Conservation (phyloP, 257 asterid species). For the Lithospermum erythrorhizon region DNA sequence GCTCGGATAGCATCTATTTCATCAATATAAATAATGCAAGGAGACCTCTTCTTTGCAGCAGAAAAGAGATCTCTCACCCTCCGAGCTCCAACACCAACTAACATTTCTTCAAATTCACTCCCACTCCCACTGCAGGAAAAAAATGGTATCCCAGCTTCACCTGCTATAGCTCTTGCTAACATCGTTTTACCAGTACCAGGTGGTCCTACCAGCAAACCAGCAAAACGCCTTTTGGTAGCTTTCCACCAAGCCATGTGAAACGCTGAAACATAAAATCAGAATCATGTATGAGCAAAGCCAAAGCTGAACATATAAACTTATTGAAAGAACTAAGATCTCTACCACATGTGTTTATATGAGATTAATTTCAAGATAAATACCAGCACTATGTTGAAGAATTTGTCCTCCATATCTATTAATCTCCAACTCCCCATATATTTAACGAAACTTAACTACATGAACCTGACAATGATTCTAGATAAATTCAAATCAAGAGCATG, state of each 20-base stretch:
- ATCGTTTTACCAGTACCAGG: slow-evolving; percentile 5
- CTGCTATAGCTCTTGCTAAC: slow-evolving; percentile 6
- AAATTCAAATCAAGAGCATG: neutral
- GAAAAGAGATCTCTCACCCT: slow-evolving; percentile 3
- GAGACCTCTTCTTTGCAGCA: slow-evolving; percentile 2
- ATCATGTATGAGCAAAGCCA: slow-evolving; percentile 5
- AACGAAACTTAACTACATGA: too few species aligned
- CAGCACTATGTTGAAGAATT: too few species aligned
- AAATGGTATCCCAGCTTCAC: slow-evolving; percentile 1
- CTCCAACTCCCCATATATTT: too few species aligned
- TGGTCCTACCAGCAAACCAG: slow-evolving; percentile 60
- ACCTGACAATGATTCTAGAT: too few species aligned
- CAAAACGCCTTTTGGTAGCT: slow-evolving; percentile 93
- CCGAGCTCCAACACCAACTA: slow-evolving; percentile 5
- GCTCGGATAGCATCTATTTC: slow-evolving; percentile 98
- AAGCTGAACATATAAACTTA: neutral
- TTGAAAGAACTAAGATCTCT: neutral
- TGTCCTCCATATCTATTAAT: too few species aligned
- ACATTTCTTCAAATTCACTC: slow-evolving; percentile 16
- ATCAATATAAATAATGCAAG: slow-evolving; percentile 37
- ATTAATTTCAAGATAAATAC: too few species aligned
- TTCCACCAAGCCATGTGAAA: slow-evolving; percentile 94
- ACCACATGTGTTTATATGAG: too few species aligned
- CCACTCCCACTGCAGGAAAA: slow-evolving; percentile 28
- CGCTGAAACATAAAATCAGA: slow-evolving; percentile 41